Evolutionary conservation across 2,329 filamentous ascomycete species (phyloP).

Genomic region (Aspergillus fijiensis): DNA sequence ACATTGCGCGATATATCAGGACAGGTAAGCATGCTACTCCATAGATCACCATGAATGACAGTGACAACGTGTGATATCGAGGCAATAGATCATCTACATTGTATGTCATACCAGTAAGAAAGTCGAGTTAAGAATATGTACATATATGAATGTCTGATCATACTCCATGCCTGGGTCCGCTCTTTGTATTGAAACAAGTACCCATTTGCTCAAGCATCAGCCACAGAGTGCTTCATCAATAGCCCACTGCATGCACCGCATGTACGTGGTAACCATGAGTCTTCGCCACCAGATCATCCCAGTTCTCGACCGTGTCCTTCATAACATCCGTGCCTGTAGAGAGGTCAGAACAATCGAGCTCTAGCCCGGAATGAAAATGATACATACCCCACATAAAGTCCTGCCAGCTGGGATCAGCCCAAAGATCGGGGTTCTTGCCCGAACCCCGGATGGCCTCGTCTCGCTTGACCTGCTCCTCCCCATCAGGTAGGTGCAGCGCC

Average conservation of each 20-base stretch:
- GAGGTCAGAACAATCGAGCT: neutral
- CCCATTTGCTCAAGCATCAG: neutral
- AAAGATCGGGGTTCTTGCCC: slow-evolving; percentile 3
- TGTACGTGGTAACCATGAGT: slow-evolving; percentile 1
- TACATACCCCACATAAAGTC: slow-evolving; percentile 5
- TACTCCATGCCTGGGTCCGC: no score
- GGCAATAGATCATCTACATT: no score
- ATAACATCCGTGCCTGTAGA: slow-evolving; percentile 3
- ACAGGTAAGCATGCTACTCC: no score
- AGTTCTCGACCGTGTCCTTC: neutral
- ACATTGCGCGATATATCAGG: no score
- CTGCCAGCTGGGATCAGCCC: slow-evolving; percentile 3
- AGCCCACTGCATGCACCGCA: slow-evolving; percentile 1
- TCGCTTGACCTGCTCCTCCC: slow-evolving; percentile 1
- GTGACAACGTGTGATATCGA: no score
- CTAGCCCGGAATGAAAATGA: no score
- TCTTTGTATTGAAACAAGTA: no score
- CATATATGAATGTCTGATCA: no score
- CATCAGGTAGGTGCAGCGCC: slow-evolving; percentile 1
- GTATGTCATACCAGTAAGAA: no score
- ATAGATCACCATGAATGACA: no score
- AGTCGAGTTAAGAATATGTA: no score
- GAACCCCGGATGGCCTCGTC: neutral
- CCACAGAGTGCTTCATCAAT: neutral
- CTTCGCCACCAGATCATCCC: neutral